Evolutionary conservation across 768 basidiomycete genomes (phyloP), one percentile per base, ranked within the genome.

Genomic region (Termitomyces bulborhizus): DNA sequence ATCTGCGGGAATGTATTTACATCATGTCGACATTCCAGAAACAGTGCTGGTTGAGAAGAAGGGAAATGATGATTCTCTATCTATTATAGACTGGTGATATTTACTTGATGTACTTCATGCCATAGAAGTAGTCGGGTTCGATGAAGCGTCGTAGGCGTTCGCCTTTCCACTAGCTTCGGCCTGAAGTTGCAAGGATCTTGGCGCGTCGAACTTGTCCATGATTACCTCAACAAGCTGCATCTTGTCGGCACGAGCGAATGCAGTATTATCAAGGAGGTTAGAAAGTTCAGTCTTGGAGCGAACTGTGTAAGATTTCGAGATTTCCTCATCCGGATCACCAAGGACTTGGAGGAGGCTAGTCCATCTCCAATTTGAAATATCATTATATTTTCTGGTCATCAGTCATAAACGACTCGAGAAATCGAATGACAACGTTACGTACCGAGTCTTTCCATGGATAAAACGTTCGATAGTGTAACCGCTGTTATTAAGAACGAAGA

Each of bases 381-480:
- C 86, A 67, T 96, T 96, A 71, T 97, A 95, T 66, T 84, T 81
- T 54, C 88, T 84, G 60, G 42, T 21, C 46, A 12, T 15, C 27
- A 27, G 18, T 52, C 8, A 42, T 26, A 12, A 12, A 15, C 11
- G 0, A 3, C 3, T 26, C 18, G 1, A 16, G 21, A 34, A 7
- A 16, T 31, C 5, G 16, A 36, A 1, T 26, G 42, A 34, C 16
- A n/a, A 41, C 31, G 12, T 7, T 1, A 21, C 40, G 76, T 36
- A 56, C 83, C 82, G 73, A 24, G 77, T 63, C 69, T 74, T 77
- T 18, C 87, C 87, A 57, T 93, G 88, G 43, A 89, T 74, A 59
- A 76, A 79, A 16, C 88, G 80, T 73, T 98, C 95, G 51, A 98
- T 93, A 18, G 89, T 89, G 71, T 96, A 96, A 0, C 90, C 88